These are phyloP conservation scores for Globisporangium middletonii DNA, from an alignment of 352 stramenopile genomes.

Conservation along the genomic window DNA sequence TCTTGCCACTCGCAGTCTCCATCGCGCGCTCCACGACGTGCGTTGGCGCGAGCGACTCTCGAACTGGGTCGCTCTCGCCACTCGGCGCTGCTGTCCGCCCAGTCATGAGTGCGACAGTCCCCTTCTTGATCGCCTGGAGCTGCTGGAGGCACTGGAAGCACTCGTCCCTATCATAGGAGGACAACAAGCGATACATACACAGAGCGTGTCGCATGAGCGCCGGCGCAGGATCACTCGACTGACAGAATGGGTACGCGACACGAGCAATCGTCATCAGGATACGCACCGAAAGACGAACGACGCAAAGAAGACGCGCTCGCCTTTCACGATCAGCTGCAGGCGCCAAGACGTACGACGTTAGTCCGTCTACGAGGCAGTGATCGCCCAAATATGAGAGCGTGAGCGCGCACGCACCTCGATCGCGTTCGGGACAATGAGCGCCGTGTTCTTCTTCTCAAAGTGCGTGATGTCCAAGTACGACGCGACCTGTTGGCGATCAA, in stretches of 20 bases:
- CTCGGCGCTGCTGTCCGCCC: slow-evolving; percentile 7
- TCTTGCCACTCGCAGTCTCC: slow-evolving; percentile 8
- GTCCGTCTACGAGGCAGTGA: not conserved
- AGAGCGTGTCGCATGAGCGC: not conserved
- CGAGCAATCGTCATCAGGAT: not conserved
- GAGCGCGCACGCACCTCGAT: slow-evolving; percentile 52
- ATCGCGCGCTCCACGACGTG: not conserved
- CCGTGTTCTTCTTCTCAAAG: slow-evolving; percentile 85
- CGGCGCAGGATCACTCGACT: no score
- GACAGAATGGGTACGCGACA: no score
- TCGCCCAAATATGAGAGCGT: not conserved
- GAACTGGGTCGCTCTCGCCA: not conserved
- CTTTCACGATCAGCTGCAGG: slow-evolving; percentile 50
- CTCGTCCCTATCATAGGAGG: slow-evolving; percentile 50
- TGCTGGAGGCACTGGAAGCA: slow-evolving; percentile 77
- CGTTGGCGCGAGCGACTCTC: not conserved
- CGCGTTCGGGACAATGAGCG: slow-evolving; percentile 79
- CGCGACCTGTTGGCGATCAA: slow-evolving; percentile 30
- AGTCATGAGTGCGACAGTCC: slow-evolving; percentile 49
- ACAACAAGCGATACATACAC: not conserved
- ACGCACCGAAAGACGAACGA: slow-evolving; percentile 78
- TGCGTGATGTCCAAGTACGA: slow-evolving; percentile 62
- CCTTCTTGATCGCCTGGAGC: slow-evolving; percentile 68
- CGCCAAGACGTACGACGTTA: not conserved
- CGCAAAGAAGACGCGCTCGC: slow-evolving; percentile 72